phyloP scores from a whole-genome alignment of 768 basidiomycete genomes.

The Porphyrellus cyaneotinctus region DNA sequence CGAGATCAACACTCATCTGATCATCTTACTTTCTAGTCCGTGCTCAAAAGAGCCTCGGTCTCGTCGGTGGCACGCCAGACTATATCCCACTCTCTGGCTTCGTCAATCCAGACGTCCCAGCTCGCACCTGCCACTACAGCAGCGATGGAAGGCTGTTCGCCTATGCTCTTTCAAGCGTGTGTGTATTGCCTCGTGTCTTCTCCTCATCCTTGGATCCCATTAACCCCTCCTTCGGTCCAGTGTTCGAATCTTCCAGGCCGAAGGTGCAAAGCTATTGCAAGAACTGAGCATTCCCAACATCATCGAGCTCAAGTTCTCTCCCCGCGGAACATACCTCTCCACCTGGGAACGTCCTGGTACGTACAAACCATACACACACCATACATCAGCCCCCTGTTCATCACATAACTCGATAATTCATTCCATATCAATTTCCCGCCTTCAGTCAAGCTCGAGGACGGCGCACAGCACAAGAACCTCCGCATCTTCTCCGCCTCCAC shows the following conservation, averaged over 20 bases:
- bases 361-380: slow-evolving; percentile 21
- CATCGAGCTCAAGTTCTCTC: slow-evolving; percentile 87
- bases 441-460: slow-evolving; percentile 82
- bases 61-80: slow-evolving; percentile 77
- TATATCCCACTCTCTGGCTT: slow-evolving; percentile 66
- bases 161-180: slow-evolving; percentile 74
- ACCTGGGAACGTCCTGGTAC: slow-evolving; percentile 90
- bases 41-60: slow-evolving; percentile 89
- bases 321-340: slow-evolving; percentile 87
- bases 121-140: slow-evolving; percentile 78
- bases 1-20: slow-evolving; percentile 17
- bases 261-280: slow-evolving; percentile 66
- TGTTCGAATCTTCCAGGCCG: slow-evolving; percentile 73
- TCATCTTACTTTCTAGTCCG: slow-evolving; percentile 53
- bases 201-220: slow-evolving; percentile 9
- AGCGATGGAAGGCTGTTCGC: slow-evolving; percentile 84
- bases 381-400: slow-evolving; percentile 24
- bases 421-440: slow-evolving; percentile 7
- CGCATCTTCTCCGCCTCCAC: slow-evolving; percentile 84
- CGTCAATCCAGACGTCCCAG: slow-evolving; percentile 61
- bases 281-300: slow-evolving; percentile 73
- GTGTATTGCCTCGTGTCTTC: slow-evolving; percentile 33
- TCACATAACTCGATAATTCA: slow-evolving; percentile 11
- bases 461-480: slow-evolving; percentile 89
- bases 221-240: slow-evolving; percentile 34